Percentiles rank a stretch among this genome's conserved stretches.
phyloP scores from a whole-genome alignment of 2,329 filamentous ascomycete species.

The Aspergillus carbonarius region DNA sequence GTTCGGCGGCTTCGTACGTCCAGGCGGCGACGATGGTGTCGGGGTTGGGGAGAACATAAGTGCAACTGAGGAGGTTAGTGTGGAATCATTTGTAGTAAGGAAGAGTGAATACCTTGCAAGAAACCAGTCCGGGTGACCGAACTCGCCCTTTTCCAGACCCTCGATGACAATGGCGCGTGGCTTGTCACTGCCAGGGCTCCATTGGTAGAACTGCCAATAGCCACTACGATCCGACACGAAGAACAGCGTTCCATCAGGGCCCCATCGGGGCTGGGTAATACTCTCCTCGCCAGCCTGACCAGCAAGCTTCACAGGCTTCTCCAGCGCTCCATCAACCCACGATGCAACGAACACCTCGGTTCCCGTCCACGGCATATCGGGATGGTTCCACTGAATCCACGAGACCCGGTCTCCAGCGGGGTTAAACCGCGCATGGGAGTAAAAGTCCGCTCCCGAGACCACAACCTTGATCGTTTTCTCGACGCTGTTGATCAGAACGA shows the following conservation, averaged over 20 bases:
- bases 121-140: conserved; percentile 31
- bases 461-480: conserved; percentile 39
- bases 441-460: conserved; percentile 53
- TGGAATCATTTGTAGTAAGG: no score
- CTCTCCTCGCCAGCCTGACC: conserved; percentile 44
- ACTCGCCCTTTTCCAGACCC: conserved; percentile 43
- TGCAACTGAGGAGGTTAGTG: conserved; percentile 14
- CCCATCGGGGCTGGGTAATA: conserved; percentile 54
- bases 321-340: conserved; percentile 40
- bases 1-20: conserved; percentile 21
- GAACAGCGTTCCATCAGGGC: conserved; percentile 49
- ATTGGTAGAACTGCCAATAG: conserved; percentile 50
- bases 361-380: conserved; percentile 53
- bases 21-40: conserved; percentile 21
- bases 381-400: conserved; percentile 59
- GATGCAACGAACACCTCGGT: conserved; percentile 47
- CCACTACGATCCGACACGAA: conserved; percentile 50
- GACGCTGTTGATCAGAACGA: conserved; percentile 31
- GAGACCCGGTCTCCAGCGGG: conserved; percentile 47
- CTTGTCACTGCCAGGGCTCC: conserved; percentile 11
- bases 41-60: conserved; percentile 20
- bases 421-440: conserved; percentile 52
- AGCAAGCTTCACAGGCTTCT: conserved; percentile 39
- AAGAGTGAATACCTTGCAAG: conserved; percentile 20
- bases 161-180: conserved; percentile 34